Evolutionary conservation across 192 early-diverging fungal genomes (phyloP), one percentile per base, ranked within the genome.

Genomic region (Backusella circina): DNA sequence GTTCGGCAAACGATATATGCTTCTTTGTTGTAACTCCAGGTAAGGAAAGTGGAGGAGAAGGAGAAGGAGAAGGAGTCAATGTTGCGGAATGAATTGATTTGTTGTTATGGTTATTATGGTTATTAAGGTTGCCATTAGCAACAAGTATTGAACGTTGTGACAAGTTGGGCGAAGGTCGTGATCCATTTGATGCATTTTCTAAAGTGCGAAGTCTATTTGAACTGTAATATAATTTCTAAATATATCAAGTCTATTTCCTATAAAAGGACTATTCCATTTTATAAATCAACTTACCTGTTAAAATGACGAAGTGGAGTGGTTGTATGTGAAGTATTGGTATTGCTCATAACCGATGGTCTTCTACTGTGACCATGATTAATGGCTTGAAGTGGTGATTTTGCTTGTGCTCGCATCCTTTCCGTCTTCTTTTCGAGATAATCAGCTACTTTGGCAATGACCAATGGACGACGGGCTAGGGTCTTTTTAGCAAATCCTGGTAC

Each of bases 401-500:
- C 79, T 50, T 77, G 75, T 28, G 74, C 70, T 5, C 85, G 77
- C 23, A 73, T 44, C 28, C 79, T 66, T 54, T 77, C 79, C 1
- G 79, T 65, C 41, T 88, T 88, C 67, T 85, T 88, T 70, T 83
- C 81, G 41, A 89, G 74, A 71, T 89, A 87, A 6, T 77, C 82
- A 18, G 87, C 83, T 26, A 89, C 86, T 1, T 79, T 79, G 2
- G 84, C 72, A 39, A 89, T 84, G 31, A 88, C 85, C 2, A 88
- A 68, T 18, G 86, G 84, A 12, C 88, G 80, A 51, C 83, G 80
- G 2, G 83, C 79, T 30, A 88, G 82, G 7, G 85, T 74, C 37
- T 86, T 85, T 77, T 83, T 84, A 12, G 88, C 86, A 70, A 89
- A 85, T n/a, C 83, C 81, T n/a, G 88, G 86, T 10, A 89, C 75